Evolutionary conservation across 768 basidiomycete species (phyloP), one percentile per base, ranked within the genome.

Genomic region (Podaxis mareebaensis): DNA sequence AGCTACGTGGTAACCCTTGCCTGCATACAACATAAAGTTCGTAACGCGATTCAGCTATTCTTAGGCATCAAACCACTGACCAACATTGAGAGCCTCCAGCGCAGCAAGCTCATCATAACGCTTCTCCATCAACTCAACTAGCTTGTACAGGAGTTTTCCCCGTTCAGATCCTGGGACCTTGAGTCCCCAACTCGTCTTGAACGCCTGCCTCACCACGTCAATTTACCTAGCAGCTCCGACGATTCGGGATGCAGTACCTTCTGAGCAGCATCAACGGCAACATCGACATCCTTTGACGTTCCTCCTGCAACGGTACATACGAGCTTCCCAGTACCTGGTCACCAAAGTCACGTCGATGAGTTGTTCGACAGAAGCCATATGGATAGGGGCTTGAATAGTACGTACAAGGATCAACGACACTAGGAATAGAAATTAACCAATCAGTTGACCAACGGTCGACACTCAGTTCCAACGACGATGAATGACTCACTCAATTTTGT

Each of bases 81-180:
- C 84, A 63, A 87, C 87, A 71, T 94, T 85, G 66, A 91, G 75
- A 13, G 87, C 77, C 75, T 95, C 93, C 33, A 95, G 73, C 0
- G 91, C 91, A 1, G 89, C 84, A 61, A 94, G 78, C 59, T 85
- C 83, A 36, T 91, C 87, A 1, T 71, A 69, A 74, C 92, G 72
- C 42, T 76, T 65, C 68, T 90, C 87, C 69, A 95, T 79, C 63
- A 90, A 73, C 28, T 83, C 77, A 0, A 87, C 87, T 53, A 95
- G 81, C 67, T 87, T 88, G 68, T 73, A 72, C 30, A 95, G 73
- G n/a, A 91, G 77, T 59, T 75, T 74, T 48, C 84, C 81, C 28
- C 91, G 85, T 62, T 78, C 67, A 7, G 70, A 11, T 13, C 87
- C 90, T 8, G 86, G 75, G 24, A 74, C 70, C 64, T 88, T 85